phyloP scores from a whole-genome alignment of 768 basidiomycete species.

The Paxillus ammoniavirescens region DNA sequence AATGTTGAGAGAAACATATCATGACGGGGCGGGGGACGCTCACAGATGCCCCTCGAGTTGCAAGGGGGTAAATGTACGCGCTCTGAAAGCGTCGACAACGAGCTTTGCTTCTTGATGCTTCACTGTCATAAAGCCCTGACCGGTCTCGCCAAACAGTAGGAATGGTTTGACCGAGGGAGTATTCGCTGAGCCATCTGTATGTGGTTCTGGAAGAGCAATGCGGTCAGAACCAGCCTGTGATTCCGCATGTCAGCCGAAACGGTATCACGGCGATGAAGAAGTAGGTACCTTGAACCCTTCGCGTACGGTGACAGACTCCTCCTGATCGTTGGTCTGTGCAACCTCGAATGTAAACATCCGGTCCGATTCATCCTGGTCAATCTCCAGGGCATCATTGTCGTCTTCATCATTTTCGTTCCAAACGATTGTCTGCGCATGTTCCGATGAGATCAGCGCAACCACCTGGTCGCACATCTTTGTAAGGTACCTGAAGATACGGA shows the following conservation, averaged over 20 bases:
- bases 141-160: constrained; percentile 39
- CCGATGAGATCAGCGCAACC: constrained; percentile 47
- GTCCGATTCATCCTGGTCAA: constrained; percentile 42
- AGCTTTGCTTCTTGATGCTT: constrained; percentile 17
- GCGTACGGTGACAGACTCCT: constrained; percentile 44
- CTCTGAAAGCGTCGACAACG: background rate
- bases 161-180: constrained; percentile 17
- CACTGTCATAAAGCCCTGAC: constrained; percentile 40
- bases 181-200: constrained; percentile 5
- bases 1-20: background rate
- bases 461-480: constrained; percentile 59
- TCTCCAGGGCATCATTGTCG: constrained; percentile 17
- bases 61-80: background rate
- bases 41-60: constrained; percentile 22
- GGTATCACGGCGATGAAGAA: background rate
- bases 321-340: constrained; percentile 52
- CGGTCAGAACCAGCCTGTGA: constrained; percentile 10
- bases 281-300: constrained; percentile 46
- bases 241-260: background rate
- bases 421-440: constrained; percentile 44
- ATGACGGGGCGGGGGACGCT: background rate
- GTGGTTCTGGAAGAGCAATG: constrained; percentile 10
- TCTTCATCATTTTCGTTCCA: constrained; percentile 37
- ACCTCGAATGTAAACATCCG: constrained; percentile 56
- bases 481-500: constrained; percentile 43